Conservation (phyloP, 2,329 filamentous ascomycete species). For the Seiridium unicorne region DNA sequence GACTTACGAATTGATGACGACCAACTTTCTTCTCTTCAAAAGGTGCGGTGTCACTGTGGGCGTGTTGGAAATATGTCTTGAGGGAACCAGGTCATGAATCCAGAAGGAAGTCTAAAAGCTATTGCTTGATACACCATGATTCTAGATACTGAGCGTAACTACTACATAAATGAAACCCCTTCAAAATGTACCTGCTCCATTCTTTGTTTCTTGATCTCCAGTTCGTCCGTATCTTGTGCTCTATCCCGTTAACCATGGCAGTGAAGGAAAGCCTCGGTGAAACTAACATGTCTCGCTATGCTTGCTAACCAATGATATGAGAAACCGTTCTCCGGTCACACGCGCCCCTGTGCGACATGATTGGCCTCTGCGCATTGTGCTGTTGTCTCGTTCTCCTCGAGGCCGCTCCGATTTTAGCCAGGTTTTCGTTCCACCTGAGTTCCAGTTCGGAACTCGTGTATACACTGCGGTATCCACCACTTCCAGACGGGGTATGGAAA, state of each 20-base stretch:
- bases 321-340: too few relatives aligned
- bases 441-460: not conserved
- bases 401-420: not conserved
- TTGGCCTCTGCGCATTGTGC: not conserved
- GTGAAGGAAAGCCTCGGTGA: not conserved
- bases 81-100: conserved; percentile 38
- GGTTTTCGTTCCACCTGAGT: not conserved
- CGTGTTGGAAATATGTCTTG: conserved; percentile 35
- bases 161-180: conserved; percentile 17
- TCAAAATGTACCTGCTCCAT: not conserved
- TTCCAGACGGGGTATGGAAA: not conserved
- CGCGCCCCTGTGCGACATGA: not conserved
- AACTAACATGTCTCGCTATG: too few relatives aligned
- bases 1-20: conserved; percentile 33
- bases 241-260: not conserved
- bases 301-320: too few relatives aligned
- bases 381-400: not conserved
- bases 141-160: conserved; percentile 25
- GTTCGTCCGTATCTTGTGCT: not conserved
- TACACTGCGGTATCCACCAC: not conserved
- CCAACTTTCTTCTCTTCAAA: conserved; percentile 33
- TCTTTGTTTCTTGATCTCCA: not conserved
- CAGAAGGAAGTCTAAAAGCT: conserved; percentile 37
- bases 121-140: conserved; percentile 33
- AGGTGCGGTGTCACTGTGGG: conserved; percentile 35